phyloP scores from a whole-genome alignment of 768 basidiomycete species.

The Psilocybe subaeruginosa region DNA sequence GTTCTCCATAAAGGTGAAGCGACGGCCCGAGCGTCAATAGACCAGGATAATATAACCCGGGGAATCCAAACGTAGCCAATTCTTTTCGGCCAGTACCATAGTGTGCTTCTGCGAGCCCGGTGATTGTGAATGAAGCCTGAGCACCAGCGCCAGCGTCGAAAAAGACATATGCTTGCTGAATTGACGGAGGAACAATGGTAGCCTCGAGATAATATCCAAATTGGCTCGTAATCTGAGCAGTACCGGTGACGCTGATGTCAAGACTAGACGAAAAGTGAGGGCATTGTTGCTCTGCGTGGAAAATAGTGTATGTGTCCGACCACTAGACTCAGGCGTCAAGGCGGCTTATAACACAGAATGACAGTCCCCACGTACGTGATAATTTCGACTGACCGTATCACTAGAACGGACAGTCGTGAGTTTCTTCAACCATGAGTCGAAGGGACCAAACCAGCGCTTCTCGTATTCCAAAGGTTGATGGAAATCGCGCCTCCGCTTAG shows the following conservation, averaged over 20 bases:
- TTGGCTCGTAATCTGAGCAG: constrained; percentile 6
- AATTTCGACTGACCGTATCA: constrained; percentile 7
- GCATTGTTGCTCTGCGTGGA: constrained; percentile 11
- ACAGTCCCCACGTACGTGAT: background rate
- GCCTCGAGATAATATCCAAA: constrained; percentile 11
- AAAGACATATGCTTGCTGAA: constrained; percentile 9
- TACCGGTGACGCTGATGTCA: constrained; percentile 10
- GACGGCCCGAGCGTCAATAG: constrained; percentile 12
- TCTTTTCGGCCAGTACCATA: constrained; percentile 4
- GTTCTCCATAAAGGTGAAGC: constrained; percentile 14
- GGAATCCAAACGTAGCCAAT: constrained; percentile 12
- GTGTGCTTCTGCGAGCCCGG: constrained; percentile 8
- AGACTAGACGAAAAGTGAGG: constrained; percentile 8
- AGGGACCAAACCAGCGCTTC: constrained; percentile 11
- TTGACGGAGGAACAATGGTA: constrained; percentile 11
- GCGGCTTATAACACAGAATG: background rate
- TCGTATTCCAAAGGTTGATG: constrained; percentile 6
- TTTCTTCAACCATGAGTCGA: constrained; percentile 8
- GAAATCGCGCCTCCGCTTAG: background rate
- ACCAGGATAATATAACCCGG: constrained; percentile 11
- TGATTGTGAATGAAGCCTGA: constrained; percentile 3
- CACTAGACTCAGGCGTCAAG: constrained; percentile 1
- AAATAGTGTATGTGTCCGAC: constrained; percentile 11
- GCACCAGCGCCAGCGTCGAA: constrained; percentile 3
- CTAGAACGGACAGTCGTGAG: constrained; percentile 4